Base-by-base conservation (phyloP, 2,329 filamentous ascomycete genomes). In the Ceratocystis alfenasii region DNA sequence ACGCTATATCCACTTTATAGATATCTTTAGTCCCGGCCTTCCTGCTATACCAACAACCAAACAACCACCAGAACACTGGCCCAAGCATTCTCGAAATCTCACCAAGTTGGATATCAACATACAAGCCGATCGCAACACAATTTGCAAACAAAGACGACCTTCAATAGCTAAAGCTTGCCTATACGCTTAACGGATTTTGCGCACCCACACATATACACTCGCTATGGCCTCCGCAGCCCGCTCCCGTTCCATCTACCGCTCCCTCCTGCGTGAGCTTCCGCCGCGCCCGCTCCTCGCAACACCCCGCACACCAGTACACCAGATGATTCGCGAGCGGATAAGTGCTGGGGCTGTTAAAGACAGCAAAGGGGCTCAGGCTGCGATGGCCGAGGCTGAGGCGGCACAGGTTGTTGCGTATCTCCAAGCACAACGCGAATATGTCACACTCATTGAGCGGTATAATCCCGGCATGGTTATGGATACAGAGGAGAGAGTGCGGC, bases 391-490 rank as follows among this genome's bases (percentile, higher is more conserved):
- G 30, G 68, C 69, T 45, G 69, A 70, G 62, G 87, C 85, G n/a
- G 84, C 90, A 69, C 90, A 97, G 75, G 85, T 90, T 70, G 76
- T 91, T 30, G 82, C 85, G 66, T 97, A 96, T 74, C 81, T 94
- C 22, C 84, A 84, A 71, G 87, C 92, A n/a, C 94, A 99, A 78
- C 81, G 92, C 64, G 83, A 84, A 73, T 96, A 97, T 74, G 82
- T 84, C 30, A 87, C 84, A 17, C 78, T 97, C 55, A 75, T 97
- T 46, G 92, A 96, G 76, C 82, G 92, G 71, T 97, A 99, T 77
- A 97, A 97, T 75, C 91, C 91, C 0, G 91, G 92, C 20, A 90
- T 95, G 85, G 83, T 84, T 70, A 89, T 96, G 87, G 85, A 88
- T 70, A 87, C 86, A 74, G 86, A 95, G 76, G 92, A 97, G 78